Evolutionary conservation across 2,329 filamentous ascomycete species (phyloP).

Genomic region (Stemphylium vesicarium): DNA sequence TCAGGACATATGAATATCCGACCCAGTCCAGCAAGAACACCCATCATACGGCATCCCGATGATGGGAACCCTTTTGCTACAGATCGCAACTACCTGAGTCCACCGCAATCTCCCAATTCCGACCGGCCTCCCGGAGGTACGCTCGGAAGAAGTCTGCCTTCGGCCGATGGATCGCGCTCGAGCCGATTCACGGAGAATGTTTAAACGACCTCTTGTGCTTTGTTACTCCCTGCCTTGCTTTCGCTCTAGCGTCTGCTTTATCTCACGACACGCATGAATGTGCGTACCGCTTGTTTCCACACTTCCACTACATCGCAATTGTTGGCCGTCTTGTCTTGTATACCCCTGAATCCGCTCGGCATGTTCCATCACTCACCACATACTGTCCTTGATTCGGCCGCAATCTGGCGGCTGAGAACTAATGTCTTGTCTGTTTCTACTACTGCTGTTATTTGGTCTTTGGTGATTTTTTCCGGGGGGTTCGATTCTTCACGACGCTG

Average conservation of each 20-base stretch:
- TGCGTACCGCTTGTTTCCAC: slow-evolving; percentile 28
- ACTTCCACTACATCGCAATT: slow-evolving; percentile 12
- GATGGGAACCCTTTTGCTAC: slow-evolving; percentile 35
- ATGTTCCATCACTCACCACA: slow-evolving; percentile 19
- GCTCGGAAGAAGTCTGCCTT: slow-evolving; percentile 53
- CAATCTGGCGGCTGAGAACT: slow-evolving; percentile 19
- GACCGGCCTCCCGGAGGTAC: slow-evolving; percentile 37
- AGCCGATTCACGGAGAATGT: slow-evolving; percentile 58
- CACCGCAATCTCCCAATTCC: slow-evolving; percentile 48
- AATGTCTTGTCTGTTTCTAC: slow-evolving; percentile 28
- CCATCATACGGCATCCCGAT: slow-evolving; percentile 60
- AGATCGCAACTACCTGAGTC: slow-evolving; percentile 40
- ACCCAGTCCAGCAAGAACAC: slow-evolving; percentile 69
- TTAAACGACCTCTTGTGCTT: slow-evolving; percentile 26
- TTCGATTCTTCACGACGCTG: slow-evolving; percentile 21
- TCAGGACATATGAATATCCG: slow-evolving; percentile 34
- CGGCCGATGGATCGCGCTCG: slow-evolving; percentile 54
- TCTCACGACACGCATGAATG: slow-evolving; percentile 35
- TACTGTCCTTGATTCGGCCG: slow-evolving; percentile 29
- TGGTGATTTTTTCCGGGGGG: background rate
- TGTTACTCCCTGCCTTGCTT: slow-evolving; percentile 29
- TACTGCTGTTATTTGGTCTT: slow-evolving; percentile 1
- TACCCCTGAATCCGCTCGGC: slow-evolving; percentile 25
- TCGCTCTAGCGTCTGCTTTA: slow-evolving; percentile 24
- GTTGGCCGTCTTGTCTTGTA: slow-evolving; percentile 24